Evolutionary conservation across 768 basidiomycete species (phyloP).

Genomic region (Amanita phalloides): DNA sequence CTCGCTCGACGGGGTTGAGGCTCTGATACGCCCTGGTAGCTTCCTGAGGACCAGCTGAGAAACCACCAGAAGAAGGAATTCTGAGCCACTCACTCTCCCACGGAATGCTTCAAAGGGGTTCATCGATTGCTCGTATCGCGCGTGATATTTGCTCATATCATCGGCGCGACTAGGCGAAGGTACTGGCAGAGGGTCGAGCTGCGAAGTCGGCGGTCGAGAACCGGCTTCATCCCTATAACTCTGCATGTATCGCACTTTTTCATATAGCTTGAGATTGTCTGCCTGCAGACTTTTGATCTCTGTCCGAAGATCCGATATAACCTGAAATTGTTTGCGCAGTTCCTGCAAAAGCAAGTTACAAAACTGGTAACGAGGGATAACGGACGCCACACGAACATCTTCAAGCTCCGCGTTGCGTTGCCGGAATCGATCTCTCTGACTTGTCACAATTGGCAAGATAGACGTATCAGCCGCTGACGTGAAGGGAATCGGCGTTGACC

Average conservation of each 20-base stretch:
- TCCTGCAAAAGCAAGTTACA: slow-evolving; percentile 40
- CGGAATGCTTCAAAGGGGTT: slow-evolving; percentile 98
- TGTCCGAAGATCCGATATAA: slow-evolving; percentile 85
- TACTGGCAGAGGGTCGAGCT: slow-evolving; percentile 57
- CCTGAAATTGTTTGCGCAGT: slow-evolving; percentile 89
- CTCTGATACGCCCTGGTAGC: slow-evolving; percentile 88
- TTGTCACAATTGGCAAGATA: slow-evolving; percentile 96
- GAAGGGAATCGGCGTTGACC: slow-evolving; percentile 61
- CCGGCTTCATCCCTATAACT: slow-evolving; percentile 77
- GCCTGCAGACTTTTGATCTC: slow-evolving; percentile 89
- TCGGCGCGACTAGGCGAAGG: slow-evolving; percentile 32
- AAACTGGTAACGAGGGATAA: neutral
- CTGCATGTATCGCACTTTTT: slow-evolving; percentile 98
- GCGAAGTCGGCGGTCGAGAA: slow-evolving; percentile 43
- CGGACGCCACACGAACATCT: slow-evolving; percentile 50
- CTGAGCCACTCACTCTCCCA: slow-evolving; percentile 61
- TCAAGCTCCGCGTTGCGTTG: slow-evolving; percentile 96
- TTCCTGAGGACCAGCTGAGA: slow-evolving; percentile 45
- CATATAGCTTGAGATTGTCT: slow-evolving; percentile 96
- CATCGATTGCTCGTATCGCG: slow-evolving; percentile 93
- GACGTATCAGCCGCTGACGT: slow-evolving; percentile 77
- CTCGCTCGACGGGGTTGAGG: slow-evolving; percentile 85
- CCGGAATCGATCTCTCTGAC: slow-evolving; percentile 94
- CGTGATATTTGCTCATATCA: slow-evolving; percentile 82
- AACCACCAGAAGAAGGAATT: neutral